Percentiles rank a stretch among this genome's conserved stretches.
Evolutionary conservation across 345 rosid species (phyloP).

Genomic region (Brassica cretica): DNA sequence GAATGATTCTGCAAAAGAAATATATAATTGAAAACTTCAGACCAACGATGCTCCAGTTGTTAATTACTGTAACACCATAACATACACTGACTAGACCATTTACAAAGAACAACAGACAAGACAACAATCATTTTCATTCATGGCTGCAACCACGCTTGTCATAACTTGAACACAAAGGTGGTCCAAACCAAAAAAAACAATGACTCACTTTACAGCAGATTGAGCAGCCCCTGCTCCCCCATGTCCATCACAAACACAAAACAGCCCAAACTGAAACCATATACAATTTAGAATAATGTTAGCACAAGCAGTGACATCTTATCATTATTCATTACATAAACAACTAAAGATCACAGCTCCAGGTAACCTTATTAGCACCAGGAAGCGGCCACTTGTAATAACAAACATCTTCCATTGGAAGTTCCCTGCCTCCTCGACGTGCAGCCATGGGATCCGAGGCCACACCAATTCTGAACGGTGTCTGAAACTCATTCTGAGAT

Average conservation of each 20-base stretch:
- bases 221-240: constrained; percentile 90
- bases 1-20: constrained; percentile 62
- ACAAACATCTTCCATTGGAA: constrained; percentile 95
- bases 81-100: constrained; percentile 14
- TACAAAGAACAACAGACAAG: constrained; percentile 12
- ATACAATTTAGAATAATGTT: constrained; percentile 11
- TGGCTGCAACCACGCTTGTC: constrained; percentile 12
- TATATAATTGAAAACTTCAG: constrained; percentile 20
- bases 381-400: constrained; percentile 93
- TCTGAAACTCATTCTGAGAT: constrained; percentile 49
- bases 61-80: constrained; percentile 9
- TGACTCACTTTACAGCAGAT: constrained; percentile 80
- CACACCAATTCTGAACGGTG: constrained; percentile 79
- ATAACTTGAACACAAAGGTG: constrained; percentile 10
- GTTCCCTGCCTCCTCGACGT: constrained; percentile 92
- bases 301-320: constrained; percentile 27
- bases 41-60: constrained; percentile 23
- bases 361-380: constrained; percentile 70
- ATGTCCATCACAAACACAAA: constrained; percentile 98
- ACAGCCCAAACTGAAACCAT: constrained; percentile 80
- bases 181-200: background rate
- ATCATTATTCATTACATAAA: constrained; percentile 2
- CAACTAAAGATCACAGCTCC: constrained; percentile 30
- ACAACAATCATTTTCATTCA: constrained; percentile 11
- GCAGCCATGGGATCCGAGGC: constrained; percentile 95